Evolutionary conservation across 805 yeast genomes (phyloP).

Genomic region (Lipomyces orientalis): DNA sequence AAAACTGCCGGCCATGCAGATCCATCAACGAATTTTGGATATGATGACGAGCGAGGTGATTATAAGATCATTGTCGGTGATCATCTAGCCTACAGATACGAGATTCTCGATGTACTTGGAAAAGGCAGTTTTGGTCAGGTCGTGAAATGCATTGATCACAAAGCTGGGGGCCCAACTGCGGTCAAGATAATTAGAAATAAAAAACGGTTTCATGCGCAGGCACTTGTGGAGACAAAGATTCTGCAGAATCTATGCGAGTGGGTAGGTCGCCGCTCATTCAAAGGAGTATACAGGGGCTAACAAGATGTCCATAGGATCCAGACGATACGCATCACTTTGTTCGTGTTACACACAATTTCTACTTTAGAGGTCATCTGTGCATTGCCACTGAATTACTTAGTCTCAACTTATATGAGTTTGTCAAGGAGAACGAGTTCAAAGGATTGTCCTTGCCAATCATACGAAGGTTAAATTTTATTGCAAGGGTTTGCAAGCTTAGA

Average conservation of each 20-base stretch:
- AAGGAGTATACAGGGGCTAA: not conserved
- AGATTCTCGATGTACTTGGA: slow-evolving; percentile 65
- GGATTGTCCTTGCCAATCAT: slow-evolving; percentile 47
- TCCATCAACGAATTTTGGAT: slow-evolving; percentile 60
- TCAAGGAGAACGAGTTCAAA: slow-evolving; percentile 46
- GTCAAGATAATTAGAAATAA: slow-evolving; percentile 78
- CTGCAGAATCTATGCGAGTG: slow-evolving; percentile 55
- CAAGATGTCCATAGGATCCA: slow-evolving; percentile 35
- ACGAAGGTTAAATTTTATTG: slow-evolving; percentile 23
- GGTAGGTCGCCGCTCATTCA: slow-evolving; percentile 11
- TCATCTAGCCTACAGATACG: slow-evolving; percentile 77
- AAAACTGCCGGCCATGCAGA: slow-evolving; percentile 39
- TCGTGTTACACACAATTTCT: slow-evolving; percentile 69
- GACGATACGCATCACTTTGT: slow-evolving; percentile 52
- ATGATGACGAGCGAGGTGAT: slow-evolving; percentile 72
- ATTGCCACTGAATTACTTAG: slow-evolving; percentile 76
- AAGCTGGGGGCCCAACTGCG: slow-evolving; percentile 63
- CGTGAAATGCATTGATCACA: slow-evolving; percentile 69
- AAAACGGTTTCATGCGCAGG: slow-evolving; percentile 75
- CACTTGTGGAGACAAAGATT: slow-evolving; percentile 75
- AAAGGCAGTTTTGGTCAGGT: slow-evolving; percentile 87
- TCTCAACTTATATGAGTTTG: slow-evolving; percentile 65
- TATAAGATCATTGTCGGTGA: slow-evolving; percentile 62
- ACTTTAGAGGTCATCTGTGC: slow-evolving; percentile 82
- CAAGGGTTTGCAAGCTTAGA: slow-evolving; percentile 33